Evolutionary conservation across 2,329 filamentous ascomycete species (phyloP).

Genomic region (Ascochyta viciae-villosae): DNA sequence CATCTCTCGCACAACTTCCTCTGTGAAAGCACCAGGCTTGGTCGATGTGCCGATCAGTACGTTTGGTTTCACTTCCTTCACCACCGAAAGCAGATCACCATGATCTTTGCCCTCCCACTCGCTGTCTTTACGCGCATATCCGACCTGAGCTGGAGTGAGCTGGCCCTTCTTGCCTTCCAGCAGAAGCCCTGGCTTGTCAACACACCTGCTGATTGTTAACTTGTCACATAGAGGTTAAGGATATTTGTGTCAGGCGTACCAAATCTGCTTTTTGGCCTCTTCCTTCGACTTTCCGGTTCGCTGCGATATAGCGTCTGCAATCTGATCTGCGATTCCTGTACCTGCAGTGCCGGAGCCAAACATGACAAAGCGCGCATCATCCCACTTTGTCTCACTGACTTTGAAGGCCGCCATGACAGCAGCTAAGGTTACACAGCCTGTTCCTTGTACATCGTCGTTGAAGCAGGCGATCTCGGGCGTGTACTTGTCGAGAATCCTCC

Average conservation of each 20-base stretch:
- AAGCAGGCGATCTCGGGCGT: slow-evolving; percentile 79
- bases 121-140: slow-evolving; percentile 68
- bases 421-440: slow-evolving; percentile 84
- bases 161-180: slow-evolving; percentile 66
- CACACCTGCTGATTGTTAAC: slow-evolving; percentile 54
- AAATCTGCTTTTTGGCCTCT: slow-evolving; percentile 83
- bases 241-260: slow-evolving; percentile 47
- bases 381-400: slow-evolving; percentile 69
- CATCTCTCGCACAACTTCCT: slow-evolving; percentile 78
- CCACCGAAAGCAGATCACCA: slow-evolving; percentile 68
- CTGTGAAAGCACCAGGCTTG: slow-evolving; percentile 75
- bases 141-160: slow-evolving; percentile 70
- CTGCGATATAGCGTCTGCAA: slow-evolving; percentile 77
- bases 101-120: slow-evolving; percentile 68
- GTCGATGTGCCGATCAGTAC: slow-evolving; percentile 87
- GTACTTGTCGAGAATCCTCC: slow-evolving; percentile 78
- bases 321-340: slow-evolving; percentile 84
- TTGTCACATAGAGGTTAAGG: neutral
- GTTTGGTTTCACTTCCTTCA: slow-evolving; percentile 77
- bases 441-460: slow-evolving; percentile 91
- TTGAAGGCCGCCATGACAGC: slow-evolving; percentile 79
- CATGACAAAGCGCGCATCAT: slow-evolving; percentile 74
- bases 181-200: slow-evolving; percentile 82
- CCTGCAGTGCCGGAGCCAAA: slow-evolving; percentile 85
- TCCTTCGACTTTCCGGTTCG: slow-evolving; percentile 71